Base-by-base conservation (phyloP, 495 filamentous ascomycete species). In the Daldinia concentrica region DNA sequence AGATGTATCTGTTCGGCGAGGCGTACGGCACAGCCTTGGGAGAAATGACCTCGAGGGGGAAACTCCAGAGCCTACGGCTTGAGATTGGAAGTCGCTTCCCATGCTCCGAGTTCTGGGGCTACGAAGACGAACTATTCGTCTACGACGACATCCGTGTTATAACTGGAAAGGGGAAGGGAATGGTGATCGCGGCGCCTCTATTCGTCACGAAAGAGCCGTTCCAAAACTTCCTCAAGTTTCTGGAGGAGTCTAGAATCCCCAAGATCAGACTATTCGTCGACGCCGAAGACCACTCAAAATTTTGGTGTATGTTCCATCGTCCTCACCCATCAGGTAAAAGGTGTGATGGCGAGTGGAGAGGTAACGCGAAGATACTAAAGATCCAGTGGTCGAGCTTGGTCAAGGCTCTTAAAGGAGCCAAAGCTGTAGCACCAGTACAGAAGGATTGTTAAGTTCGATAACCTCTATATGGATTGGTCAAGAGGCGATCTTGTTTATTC, bases 1-100 rank as follows among this genome's bases (percentile, higher is more conserved):
- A 74, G n/a, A 39, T 66, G 7, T 48, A 52, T 30, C 54, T 69
- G n/a, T 74, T 76, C 37, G 68, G 65, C 0, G 61, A 60, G 12
- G 22, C 36, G 1, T 76, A 74, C 11, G 67, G 56, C 4, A 51
- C 60, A 22, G 66, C 64, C 9, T 51, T 76, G 11, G 45, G 32
- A 36, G 64, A 62, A 27, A 76, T 76, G 74, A 61, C 56, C 24
- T 68, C 62, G 24, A 58, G 30, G 43, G 74, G 74, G 8, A 71
- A 57, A n/a, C 74, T 76, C 14, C 67, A 61, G 12, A n/a, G 34
- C 34, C 27, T 76, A 2, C 63, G 58, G 4, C 52, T 76, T 3
- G 74, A 74, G 37, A 66, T 76, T 26, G 65, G 61, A 7, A 68
- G 62, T 50, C 48, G 34, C 8, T 73, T 71, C 41, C 71, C 74